Percentiles rank a stretch among this genome's conserved stretches.
Evolutionary conservation across 192 early-diverging fungal genomes (phyloP).

Genomic region (Linnemannia exigua): DNA sequence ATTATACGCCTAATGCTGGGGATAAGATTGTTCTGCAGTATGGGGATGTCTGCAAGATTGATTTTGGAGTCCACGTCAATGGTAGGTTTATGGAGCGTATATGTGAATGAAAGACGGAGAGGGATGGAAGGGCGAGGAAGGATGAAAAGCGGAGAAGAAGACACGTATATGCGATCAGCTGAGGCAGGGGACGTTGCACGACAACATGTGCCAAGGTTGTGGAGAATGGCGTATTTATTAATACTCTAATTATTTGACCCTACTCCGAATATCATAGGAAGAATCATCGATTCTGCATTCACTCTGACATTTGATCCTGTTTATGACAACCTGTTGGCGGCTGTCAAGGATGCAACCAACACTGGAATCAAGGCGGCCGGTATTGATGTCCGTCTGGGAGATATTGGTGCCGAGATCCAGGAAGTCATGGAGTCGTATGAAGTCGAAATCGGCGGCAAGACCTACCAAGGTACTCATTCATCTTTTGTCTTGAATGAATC

Average conservation of each 20-base stretch:
- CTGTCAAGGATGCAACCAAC: conserved; percentile 96
- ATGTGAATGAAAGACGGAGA: background rate
- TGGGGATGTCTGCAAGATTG: conserved; percentile 96
- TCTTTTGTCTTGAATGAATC: conserved; percentile 5
- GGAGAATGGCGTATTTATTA: background rate
- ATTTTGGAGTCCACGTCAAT: conserved; percentile 95
- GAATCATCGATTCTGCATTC: conserved; percentile 97
- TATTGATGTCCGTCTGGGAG: conserved; percentile 94
- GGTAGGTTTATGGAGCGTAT: conserved; percentile 60
- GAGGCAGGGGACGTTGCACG: background rate
- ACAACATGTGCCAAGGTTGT: background rate
- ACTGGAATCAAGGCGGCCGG: conserved; percentile 94
- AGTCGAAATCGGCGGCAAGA: conserved; percentile 93
- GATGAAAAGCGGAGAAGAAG: background rate
- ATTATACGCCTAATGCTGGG: conserved; percentile 97
- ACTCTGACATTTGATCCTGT: conserved; percentile 93
- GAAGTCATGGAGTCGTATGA: conserved; percentile 99
- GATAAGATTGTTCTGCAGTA: conserved; percentile 90
- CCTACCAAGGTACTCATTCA: conserved; percentile 71
- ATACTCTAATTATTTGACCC: background rate
- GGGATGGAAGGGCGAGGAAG: background rate
- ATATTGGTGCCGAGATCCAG: conserved; percentile 96
- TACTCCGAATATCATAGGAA: conserved; percentile 59
- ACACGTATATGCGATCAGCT: background rate
- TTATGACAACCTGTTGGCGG: conserved; percentile 87